These are phyloP conservation scores for Lactifluus pinguis DNA, from an alignment of 768 basidiomycete genomes.

Conservation along the genomic window DNA sequence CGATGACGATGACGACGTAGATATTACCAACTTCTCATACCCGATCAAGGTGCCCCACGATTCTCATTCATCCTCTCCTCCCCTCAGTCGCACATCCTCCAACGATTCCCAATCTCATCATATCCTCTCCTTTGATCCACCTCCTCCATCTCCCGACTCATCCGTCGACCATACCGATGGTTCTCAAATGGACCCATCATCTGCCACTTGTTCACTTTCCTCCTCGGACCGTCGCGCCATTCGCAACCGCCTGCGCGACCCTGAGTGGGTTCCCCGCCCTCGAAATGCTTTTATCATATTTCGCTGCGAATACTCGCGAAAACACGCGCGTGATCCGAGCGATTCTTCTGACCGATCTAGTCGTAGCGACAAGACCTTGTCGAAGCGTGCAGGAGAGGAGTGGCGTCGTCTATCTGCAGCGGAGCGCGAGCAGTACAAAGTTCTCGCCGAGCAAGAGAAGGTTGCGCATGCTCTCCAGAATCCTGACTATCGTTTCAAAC, in stretches of 20 bases:
- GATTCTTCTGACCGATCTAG: constrained; percentile 19
- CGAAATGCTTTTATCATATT: constrained; percentile 68
- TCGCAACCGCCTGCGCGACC: constrained; percentile 37
- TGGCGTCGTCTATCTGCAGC: constrained; percentile 52
- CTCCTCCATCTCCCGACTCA: constrained; percentile 9
- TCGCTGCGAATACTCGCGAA: constrained; percentile 52
- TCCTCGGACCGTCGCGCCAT: constrained; percentile 34
- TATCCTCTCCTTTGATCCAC: not conserved
- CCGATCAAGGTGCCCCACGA: constrained; percentile 4
- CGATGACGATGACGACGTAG: constrained; percentile 18
- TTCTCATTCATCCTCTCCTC: not conserved
- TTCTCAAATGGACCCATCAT: not conserved
- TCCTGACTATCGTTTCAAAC: constrained; percentile 58
- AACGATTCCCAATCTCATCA: constrained; percentile 4
- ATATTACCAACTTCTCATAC: constrained; percentile 4
- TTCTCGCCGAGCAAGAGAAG: constrained; percentile 46
- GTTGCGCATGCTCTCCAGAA: constrained; percentile 46
- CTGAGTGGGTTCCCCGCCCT: constrained; percentile 56
- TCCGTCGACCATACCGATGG: constrained; percentile 4
- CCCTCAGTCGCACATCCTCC: constrained; percentile 12
- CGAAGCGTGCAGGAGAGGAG: constrained; percentile 67
- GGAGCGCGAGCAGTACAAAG: constrained; percentile 42
- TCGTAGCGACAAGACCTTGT: constrained; percentile 44
- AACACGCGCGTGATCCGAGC: constrained; percentile 34
- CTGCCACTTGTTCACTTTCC: constrained; percentile 18